A percentile compares a stretch with the other conserved stretches of the same genome.
These are phyloP conservation scores for Kernera saxatilis DNA, from an alignment of 345 rosid species.

Conservation along the genomic window DNA sequence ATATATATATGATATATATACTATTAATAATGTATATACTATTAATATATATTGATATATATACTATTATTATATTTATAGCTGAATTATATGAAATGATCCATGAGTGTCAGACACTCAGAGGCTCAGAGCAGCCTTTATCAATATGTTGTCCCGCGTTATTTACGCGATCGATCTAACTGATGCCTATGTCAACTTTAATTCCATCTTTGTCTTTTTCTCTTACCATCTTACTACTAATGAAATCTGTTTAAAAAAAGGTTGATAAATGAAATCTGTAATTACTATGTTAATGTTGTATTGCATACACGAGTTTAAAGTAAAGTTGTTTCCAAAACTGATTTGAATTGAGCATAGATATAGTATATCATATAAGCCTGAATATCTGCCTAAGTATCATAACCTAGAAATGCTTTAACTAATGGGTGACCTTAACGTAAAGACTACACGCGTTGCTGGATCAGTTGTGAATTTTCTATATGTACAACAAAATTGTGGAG, in stretches of 20 bases:
- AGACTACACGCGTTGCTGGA: background rate
- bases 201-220: conserved; percentile 13
- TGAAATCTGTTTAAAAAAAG: too few relatives aligned
- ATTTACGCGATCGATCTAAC: conserved; percentile 27
- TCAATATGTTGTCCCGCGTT: conserved; percentile 28
- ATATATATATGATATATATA: background rate
- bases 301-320: background rate
- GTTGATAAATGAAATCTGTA: background rate
- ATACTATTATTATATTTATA: background rate
- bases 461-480: background rate
- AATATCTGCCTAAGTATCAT: background rate
- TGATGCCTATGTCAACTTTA: conserved; percentile 14
- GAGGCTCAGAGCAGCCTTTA: conserved; percentile 32
- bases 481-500: background rate
- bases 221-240: background rate
- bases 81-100: conserved; percentile 24
- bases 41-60: background rate
- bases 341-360: background rate
- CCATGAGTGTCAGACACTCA: conserved; percentile 27
- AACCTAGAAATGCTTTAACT: background rate
- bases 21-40: too few relatives aligned
- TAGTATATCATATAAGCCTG: background rate
- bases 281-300: background rate
- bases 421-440: background rate
- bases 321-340: background rate